phyloP scores from a whole-genome alignment of 2,329 filamentous ascomycete genomes.

The Rhynchosporium secalis region DNA sequence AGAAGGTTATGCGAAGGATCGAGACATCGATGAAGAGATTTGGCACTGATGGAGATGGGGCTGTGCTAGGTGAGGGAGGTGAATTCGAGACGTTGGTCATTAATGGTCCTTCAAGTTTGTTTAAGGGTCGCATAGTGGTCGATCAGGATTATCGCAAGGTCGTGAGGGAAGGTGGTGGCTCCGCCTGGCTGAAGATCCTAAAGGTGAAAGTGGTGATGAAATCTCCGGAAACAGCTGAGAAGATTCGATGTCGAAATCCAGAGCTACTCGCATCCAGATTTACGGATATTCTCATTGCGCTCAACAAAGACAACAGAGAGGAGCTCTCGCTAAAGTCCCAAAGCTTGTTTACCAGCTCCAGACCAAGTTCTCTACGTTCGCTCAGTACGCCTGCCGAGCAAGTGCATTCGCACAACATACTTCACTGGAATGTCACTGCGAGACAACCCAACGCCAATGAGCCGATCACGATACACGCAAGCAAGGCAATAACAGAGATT shows the following conservation, averaged over 20 bases:
- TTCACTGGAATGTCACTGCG: slow-evolving; percentile 30
- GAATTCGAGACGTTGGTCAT: slow-evolving; percentile 94
- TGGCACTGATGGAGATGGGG: slow-evolving; percentile 63
- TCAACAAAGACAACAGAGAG: neutral
- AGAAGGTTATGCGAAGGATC: slow-evolving; percentile 48
- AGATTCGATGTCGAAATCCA: slow-evolving; percentile 54
- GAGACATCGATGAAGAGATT: slow-evolving; percentile 63
- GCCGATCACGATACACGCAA: slow-evolving; percentile 50
- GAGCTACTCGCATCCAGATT: slow-evolving; percentile 67
- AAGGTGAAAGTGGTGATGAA: slow-evolving; percentile 50
- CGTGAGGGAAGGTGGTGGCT: slow-evolving; percentile 72
- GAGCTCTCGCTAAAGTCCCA: neutral
- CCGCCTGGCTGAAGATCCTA: slow-evolving; percentile 66
- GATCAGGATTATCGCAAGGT: slow-evolving; percentile 52
- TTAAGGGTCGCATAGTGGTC: slow-evolving; percentile 69
- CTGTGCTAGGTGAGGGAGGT: slow-evolving; percentile 85
- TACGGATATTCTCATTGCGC: slow-evolving; percentile 22
- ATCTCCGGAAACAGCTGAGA: slow-evolving; percentile 43
- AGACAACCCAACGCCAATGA: neutral
- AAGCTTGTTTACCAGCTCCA: neutral
- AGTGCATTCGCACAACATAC: neutral
- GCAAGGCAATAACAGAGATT: slow-evolving; percentile 50
- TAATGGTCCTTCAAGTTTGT: slow-evolving; percentile 72
- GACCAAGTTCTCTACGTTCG: neutral
- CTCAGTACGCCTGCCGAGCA: neutral